Evolutionary conservation across 257 asterid genomes (phyloP).

Genomic region (Jacaranda copaia): DNA sequence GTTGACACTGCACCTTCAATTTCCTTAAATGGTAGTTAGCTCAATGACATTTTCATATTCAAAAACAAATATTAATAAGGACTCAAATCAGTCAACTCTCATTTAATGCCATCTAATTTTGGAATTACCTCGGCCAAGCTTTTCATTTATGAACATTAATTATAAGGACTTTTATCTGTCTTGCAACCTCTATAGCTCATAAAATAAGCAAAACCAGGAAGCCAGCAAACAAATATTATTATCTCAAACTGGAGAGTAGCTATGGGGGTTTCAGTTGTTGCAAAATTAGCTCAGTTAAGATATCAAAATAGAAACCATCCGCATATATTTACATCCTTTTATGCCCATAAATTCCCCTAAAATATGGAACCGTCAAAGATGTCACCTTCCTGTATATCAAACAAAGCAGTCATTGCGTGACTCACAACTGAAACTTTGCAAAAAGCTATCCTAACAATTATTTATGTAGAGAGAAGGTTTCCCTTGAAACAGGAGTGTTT

Average conservation of each 20-base stretch:
- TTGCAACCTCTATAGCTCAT: too few species aligned
- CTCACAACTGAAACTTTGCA: background rate
- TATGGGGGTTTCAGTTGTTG: background rate
- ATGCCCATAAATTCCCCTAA: background rate
- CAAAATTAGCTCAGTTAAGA: background rate
- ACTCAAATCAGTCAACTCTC: too few species aligned
- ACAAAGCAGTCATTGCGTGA: too few species aligned
- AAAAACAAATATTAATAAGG: too few species aligned
- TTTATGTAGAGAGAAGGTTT: background rate
- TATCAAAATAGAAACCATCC: background rate
- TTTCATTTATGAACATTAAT: too few species aligned
- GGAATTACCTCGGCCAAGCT: background rate
- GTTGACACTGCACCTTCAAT: too few species aligned
- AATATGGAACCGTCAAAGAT: background rate
- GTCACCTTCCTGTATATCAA: too few species aligned
- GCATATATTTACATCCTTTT: background rate
- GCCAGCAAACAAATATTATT: background rate
- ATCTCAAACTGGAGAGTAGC: background rate
- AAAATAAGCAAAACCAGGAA: background rate
- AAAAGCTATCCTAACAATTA: background rate
- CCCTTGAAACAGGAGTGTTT: background rate
- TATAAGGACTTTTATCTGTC: background rate
- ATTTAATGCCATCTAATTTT: background rate
- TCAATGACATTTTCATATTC: too few species aligned
- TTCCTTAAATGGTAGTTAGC: too few species aligned